Evolutionary conservation across 2,329 filamentous ascomycete genomes (phyloP).

Genomic region (Aspergillus neoniger): DNA sequence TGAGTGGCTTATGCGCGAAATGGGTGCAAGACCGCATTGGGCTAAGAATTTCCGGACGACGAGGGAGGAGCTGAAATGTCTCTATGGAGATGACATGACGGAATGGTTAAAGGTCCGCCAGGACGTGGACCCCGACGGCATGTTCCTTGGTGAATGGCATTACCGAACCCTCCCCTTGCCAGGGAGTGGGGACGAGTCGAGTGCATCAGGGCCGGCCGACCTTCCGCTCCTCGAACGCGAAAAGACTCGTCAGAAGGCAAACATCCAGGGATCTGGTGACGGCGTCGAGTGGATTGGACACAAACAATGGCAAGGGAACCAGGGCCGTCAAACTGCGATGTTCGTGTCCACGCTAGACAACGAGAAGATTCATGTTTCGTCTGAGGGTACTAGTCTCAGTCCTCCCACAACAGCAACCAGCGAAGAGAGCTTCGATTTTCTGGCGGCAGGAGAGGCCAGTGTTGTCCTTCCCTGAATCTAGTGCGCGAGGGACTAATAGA

Average conservation of each 20-base stretch:
- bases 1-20: conserved; percentile 84
- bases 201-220: conserved; percentile 12
- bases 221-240: conserved; percentile 50
- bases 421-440: conserved; percentile 52
- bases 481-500: too few relatives aligned
- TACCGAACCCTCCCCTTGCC: conserved; percentile 62
- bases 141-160: conserved; percentile 93
- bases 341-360: conserved; percentile 14
- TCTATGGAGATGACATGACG: conserved; percentile 69
- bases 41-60: conserved; percentile 80
- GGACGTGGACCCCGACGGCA: conserved; percentile 73
- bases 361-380: conserved; percentile 9
- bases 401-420: conserved; percentile 45
- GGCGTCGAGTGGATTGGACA: conserved; percentile 47
- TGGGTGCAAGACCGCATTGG: conserved; percentile 84
- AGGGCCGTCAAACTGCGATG: conserved; percentile 3
- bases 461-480: conserved; percentile 33
- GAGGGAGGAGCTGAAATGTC: conserved; percentile 61
- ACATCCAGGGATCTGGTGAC: conserved; percentile 37
- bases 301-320: conserved; percentile 30
- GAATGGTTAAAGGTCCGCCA: conserved; percentile 70
- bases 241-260: conserved; percentile 31
- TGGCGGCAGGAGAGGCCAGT: conserved; percentile 48
- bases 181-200: conserved; percentile 19
- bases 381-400: conserved; percentile 30